Base-by-base conservation (phyloP, 108 stramenopile genomes). In the Skeletonema costatum region DNA sequence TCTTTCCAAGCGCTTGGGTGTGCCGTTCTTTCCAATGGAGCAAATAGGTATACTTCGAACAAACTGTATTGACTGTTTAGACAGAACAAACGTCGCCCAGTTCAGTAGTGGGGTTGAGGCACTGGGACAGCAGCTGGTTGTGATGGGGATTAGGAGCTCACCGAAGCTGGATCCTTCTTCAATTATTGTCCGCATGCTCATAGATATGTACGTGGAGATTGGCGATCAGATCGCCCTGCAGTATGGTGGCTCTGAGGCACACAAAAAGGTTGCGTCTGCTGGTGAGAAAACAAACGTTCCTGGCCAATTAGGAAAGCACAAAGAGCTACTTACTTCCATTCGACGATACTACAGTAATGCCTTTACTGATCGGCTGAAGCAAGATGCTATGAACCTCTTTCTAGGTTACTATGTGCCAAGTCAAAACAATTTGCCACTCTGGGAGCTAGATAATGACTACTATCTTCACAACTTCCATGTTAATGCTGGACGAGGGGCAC, bases 371-470 rank as follows among this genome's bases (percentile, higher is more conserved):
- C 85, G 94, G 1, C 75, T 97, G 50, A 98, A 98, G 77, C 98
- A 99, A 81, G 98, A 98, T 82, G 96, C 97, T 29, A 99, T 99
- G 87, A 99, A 99, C 71, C 81, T 99, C 5, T 98, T 99, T 77
- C 88, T 99, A 44, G 99, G 99, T 1, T 91, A 90, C 63, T 96
- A 94, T 53, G 74, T 94, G 25, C 96, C 96, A 8, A 90, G 87
- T 42, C 84, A 80, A 19, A 87, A 92, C 66, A 81, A 84, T 19
- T 64, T 87, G 35, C 93, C 96, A 59, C 80, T 96, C 6, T 96
- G 96, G 96, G 96, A 96, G 69, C 82, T 96, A 70, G 93, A 96
- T 60, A 90, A 78, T 60, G 96, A 96, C 60, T 96, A 92, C 58
- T 96, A 96, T 73, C 73, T 96, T 30, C 96, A 96, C 71, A 96